Conservation (phyloP, 2,329 filamentous ascomycete species). For the Ophiostoma himal-ulmi region DNA sequence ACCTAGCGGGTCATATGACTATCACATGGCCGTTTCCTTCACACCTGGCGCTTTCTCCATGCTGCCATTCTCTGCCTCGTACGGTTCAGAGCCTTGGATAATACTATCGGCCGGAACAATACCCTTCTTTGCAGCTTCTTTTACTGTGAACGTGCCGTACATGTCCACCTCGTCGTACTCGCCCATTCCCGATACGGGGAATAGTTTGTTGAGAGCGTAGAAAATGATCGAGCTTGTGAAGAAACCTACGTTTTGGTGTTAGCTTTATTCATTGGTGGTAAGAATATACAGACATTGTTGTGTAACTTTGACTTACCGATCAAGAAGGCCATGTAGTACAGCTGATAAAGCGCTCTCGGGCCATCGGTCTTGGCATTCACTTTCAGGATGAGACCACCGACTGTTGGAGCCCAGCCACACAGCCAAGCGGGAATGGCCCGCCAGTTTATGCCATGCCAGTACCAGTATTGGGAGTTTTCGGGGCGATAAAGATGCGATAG, state of each 20-base stretch:
- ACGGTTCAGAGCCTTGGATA: not conserved
- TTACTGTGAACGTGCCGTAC: not conserved
- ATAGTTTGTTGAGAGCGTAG: not conserved
- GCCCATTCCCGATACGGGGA: not conserved
- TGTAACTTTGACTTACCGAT: not conserved
- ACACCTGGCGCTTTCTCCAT: not conserved
- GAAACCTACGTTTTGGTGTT: not conserved
- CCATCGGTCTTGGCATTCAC: not conserved
- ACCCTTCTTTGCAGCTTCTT: not conserved
- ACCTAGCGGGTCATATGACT: not conserved
- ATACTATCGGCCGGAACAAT: not conserved
- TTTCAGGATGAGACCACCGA: slow-evolving; percentile 29
- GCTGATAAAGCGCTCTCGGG: not conserved
- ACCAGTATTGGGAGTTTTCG: slow-evolving; percentile 38
- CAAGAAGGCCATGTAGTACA: slow-evolving; percentile 5
- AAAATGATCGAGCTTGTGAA: not conserved
- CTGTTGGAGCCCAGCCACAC: slow-evolving; percentile 35
- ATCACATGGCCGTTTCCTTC: not conserved
- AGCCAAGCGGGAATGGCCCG: slow-evolving; percentile 36
- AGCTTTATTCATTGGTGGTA: not conserved
- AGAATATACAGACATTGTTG: too few relatives aligned
- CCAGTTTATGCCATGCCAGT: slow-evolving; percentile 38
- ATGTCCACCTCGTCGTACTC: not conserved
- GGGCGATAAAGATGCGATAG: slow-evolving; percentile 35
- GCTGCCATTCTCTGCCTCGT: not conserved